Conservation (phyloP, 2,329 filamentous ascomycete species). For the Ceratocystis ficicola region DNA sequence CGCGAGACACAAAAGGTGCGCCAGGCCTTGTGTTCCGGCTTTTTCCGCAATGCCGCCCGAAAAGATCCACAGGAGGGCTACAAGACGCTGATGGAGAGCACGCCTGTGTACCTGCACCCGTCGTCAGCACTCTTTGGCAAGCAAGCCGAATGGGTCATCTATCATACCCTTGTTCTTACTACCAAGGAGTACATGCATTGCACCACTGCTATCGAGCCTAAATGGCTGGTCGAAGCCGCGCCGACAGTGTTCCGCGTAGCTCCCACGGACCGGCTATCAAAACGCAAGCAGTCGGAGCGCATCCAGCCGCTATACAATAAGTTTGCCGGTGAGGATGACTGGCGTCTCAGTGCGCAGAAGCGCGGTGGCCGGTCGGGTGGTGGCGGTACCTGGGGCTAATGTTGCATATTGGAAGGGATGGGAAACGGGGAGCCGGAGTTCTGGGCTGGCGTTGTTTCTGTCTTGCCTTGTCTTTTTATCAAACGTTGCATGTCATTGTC, state of each 20-base stretch:
- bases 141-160: slow-evolving; percentile 91
- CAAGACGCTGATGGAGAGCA: slow-evolving; percentile 92
- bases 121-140: slow-evolving; percentile 88
- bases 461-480: slow-evolving; percentile 8
- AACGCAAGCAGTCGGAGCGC: slow-evolving; percentile 83
- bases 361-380: slow-evolving; percentile 73
- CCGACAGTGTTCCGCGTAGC: slow-evolving; percentile 98
- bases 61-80: slow-evolving; percentile 96
- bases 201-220: slow-evolving; percentile 86
- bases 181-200: slow-evolving; percentile 98
- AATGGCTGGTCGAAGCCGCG: slow-evolving; percentile 88
- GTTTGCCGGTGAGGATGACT: slow-evolving; percentile 85
- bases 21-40: slow-evolving; percentile 79
- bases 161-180: slow-evolving; percentile 79
- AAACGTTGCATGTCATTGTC: not conserved
- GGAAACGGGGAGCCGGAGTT: not conserved
- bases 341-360: slow-evolving; percentile 80
- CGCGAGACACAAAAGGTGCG: slow-evolving; percentile 77
- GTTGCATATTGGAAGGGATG: too few relatives aligned
- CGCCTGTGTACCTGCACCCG: slow-evolving; percentile 89
- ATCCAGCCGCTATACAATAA: slow-evolving; percentile 94
- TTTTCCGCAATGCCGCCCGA: slow-evolving; percentile 88
- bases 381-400: slow-evolving; percentile 76
- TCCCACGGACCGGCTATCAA: slow-evolving; percentile 71
- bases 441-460: not conserved